phyloP scores from a whole-genome alignment of 2,329 filamentous ascomycete genomes.

The Cercospora sp. region DNA sequence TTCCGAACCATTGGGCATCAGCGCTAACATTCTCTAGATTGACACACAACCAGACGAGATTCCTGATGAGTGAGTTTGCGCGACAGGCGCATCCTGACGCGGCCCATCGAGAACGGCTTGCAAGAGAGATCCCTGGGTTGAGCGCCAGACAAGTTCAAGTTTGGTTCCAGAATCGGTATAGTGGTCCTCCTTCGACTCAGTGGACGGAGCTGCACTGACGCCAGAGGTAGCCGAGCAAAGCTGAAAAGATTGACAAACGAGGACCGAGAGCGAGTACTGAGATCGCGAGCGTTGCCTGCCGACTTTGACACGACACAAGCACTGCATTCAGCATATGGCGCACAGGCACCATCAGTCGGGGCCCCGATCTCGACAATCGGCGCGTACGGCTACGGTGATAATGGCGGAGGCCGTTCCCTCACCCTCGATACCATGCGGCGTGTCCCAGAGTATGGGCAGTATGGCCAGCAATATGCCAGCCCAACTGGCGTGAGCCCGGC shows the following conservation, averaged over 20 bases:
- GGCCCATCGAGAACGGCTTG: slow-evolving; percentile 81
- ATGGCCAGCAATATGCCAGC: slow-evolving; percentile 60
- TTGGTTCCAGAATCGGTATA: slow-evolving; percentile 95
- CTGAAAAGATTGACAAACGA: slow-evolving; percentile 62
- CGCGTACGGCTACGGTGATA: slow-evolving; percentile 47
- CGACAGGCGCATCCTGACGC: slow-evolving; percentile 94
- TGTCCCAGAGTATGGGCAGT: slow-evolving; percentile 64
- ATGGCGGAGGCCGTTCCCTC: slow-evolving; percentile 66
- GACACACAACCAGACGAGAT: slow-evolving; percentile 95
- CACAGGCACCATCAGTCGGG: slow-evolving; percentile 46
- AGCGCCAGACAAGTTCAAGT: slow-evolving; percentile 94
- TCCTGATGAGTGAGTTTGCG: slow-evolving; percentile 94
- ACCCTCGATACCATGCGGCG: slow-evolving; percentile 68
- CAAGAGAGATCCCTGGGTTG: slow-evolving; percentile 84
- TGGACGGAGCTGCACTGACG: slow-evolving; percentile 16
- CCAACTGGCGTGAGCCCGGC: slow-evolving; percentile 67
- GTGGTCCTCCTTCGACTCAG: background rate
- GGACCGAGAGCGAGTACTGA: slow-evolving; percentile 62
- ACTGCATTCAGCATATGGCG: slow-evolving; percentile 57
- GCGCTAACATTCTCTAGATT: slow-evolving; percentile 57
- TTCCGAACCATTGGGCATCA: slow-evolving; percentile 11
- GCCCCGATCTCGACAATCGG: slow-evolving; percentile 52
- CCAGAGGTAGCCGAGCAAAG: slow-evolving; percentile 55
- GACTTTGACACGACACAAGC: slow-evolving; percentile 62
- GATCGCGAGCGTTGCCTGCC: slow-evolving; percentile 60